These are phyloP conservation scores for Cercophora samala DNA, from an alignment of 495 filamentous ascomycete genomes.

Conservation along the genomic window DNA sequence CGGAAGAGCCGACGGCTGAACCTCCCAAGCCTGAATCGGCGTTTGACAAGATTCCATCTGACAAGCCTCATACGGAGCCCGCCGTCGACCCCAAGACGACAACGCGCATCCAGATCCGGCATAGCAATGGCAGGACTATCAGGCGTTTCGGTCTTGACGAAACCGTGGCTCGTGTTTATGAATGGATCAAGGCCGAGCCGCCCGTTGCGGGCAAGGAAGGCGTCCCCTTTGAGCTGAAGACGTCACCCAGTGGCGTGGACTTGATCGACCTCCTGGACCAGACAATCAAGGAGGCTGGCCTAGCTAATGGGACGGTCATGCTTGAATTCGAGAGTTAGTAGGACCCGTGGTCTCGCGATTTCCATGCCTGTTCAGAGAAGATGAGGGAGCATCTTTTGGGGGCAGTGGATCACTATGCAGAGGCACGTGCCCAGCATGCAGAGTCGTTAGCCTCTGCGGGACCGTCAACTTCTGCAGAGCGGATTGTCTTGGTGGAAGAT, in stretches of 20 bases:
- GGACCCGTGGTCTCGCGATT: not conserved
- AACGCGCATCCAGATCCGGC: conserved; percentile 87
- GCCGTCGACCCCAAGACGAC: conserved; percentile 61
- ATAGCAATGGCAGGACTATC: conserved; percentile 75
- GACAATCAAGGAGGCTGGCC: conserved; percentile 75
- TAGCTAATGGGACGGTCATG: conserved; percentile 90
- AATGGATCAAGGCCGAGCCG: conserved; percentile 90
- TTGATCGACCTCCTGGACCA: conserved; percentile 69
- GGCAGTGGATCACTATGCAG: not conserved
- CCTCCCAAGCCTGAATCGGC: conserved; percentile 36
- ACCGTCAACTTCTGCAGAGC: too few relatives aligned
- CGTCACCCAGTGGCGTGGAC: conserved; percentile 67
- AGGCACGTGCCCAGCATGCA: too few relatives aligned
- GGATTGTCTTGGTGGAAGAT: too few relatives aligned
- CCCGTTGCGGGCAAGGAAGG: conserved; percentile 68
- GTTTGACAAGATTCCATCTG: conserved; percentile 65
- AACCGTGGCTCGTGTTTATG: conserved; percentile 76
- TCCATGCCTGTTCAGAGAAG: not conserved
- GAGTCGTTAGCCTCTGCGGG: too few relatives aligned
- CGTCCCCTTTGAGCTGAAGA: conserved; percentile 75
- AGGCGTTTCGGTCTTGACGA: conserved; percentile 80
- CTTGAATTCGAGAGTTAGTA: conserved; percentile 77
- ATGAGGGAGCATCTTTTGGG: not conserved
- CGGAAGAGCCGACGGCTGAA: conserved; percentile 19
- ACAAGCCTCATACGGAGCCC: conserved; percentile 75